These are phyloP conservation scores for Aureobasidium melanogenum DNA, from an alignment of 2,329 filamentous ascomycete genomes.

Conservation along the genomic window DNA sequence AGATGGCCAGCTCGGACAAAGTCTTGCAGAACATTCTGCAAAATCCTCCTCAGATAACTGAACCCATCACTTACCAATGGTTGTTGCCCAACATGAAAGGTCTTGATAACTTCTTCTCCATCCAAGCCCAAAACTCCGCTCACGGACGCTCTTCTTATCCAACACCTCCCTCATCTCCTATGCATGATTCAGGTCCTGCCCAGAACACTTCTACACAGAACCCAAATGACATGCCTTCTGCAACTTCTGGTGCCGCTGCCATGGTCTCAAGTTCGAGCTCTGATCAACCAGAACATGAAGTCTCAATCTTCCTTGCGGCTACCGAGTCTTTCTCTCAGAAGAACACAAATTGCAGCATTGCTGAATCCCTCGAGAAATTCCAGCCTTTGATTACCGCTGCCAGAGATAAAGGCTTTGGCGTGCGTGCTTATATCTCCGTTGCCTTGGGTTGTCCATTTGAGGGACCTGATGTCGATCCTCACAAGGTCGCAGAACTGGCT, in stretches of 20 bases:
- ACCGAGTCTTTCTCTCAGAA: constrained; percentile 72
- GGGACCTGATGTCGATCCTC: constrained; percentile 51
- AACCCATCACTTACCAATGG: constrained; percentile 65
- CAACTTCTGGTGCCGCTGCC: constrained; percentile 26
- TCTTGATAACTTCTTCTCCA: constrained; percentile 51
- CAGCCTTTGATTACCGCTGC: constrained; percentile 59
- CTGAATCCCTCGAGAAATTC: constrained; percentile 63
- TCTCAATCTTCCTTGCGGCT: constrained; percentile 74
- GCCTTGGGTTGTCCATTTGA: constrained; percentile 74
- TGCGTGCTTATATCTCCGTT: constrained; percentile 72
- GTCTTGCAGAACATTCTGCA: constrained; percentile 62
- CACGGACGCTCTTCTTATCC: constrained; percentile 40
- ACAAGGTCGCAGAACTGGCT: constrained; percentile 54
- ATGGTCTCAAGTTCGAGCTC: constrained; percentile 50
- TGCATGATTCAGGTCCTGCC: constrained; percentile 28
- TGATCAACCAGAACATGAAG: constrained; percentile 43
- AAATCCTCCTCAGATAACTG: constrained; percentile 44
- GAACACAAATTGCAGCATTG: constrained; percentile 75
- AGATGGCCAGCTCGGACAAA: constrained; percentile 73
- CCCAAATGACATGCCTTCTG: constrained; percentile 34
- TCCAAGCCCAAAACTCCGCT: constrained; percentile 36
- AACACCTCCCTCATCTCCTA: constrained; percentile 33
- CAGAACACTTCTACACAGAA: constrained; percentile 34
- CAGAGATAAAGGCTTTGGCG: constrained; percentile 55
- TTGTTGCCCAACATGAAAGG: constrained; percentile 71